Evolutionary conservation across 2,329 filamentous ascomycete genomes (phyloP).

Genomic region (Penicillium sumatraense): DNA sequence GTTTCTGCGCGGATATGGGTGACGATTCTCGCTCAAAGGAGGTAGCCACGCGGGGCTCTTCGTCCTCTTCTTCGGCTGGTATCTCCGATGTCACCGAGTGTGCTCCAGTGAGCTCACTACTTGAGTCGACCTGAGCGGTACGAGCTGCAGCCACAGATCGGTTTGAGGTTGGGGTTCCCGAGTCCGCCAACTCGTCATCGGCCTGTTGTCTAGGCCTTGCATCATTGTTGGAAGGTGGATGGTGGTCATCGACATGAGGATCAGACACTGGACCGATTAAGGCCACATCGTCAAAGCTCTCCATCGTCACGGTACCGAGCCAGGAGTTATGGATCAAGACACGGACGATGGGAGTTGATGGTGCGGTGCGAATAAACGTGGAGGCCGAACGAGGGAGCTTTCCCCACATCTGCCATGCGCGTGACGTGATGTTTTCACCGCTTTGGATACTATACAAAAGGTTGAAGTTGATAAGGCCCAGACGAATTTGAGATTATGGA

Average conservation of each 20-base stretch:
- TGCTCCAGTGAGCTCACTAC: slow-evolving; percentile 22
- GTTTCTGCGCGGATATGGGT: slow-evolving; percentile 43
- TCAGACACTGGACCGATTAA: slow-evolving; percentile 28
- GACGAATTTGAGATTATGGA: no score
- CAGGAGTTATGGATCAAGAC: neutral
- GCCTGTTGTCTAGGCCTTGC: slow-evolving; percentile 13
- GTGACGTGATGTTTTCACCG: neutral
- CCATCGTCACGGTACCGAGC: slow-evolving; percentile 30
- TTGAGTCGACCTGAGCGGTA: slow-evolving; percentile 10
- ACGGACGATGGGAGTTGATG: no score
- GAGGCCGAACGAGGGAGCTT: slow-evolving; percentile 13
- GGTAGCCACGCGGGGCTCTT: slow-evolving; percentile 49
- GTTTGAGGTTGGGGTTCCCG: slow-evolving; percentile 19
- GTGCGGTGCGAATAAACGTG: slow-evolving; percentile 1
- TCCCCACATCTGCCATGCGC: slow-evolving; percentile 12
- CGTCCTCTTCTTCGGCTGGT: slow-evolving; percentile 45
- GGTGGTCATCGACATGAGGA: slow-evolving; percentile 19
- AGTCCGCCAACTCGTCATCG: slow-evolving; percentile 16
- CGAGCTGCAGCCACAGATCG: slow-evolving; percentile 12
- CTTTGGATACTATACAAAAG: no score
- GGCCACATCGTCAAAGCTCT: slow-evolving; percentile 45
- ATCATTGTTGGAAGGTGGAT: slow-evolving; percentile 11
- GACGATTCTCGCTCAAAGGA: slow-evolving; percentile 51
- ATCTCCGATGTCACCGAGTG: slow-evolving; percentile 30
- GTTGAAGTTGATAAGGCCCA: no score